Base-by-base conservation (phyloP, 345 rosid species). In the Populus nigra region DNA sequence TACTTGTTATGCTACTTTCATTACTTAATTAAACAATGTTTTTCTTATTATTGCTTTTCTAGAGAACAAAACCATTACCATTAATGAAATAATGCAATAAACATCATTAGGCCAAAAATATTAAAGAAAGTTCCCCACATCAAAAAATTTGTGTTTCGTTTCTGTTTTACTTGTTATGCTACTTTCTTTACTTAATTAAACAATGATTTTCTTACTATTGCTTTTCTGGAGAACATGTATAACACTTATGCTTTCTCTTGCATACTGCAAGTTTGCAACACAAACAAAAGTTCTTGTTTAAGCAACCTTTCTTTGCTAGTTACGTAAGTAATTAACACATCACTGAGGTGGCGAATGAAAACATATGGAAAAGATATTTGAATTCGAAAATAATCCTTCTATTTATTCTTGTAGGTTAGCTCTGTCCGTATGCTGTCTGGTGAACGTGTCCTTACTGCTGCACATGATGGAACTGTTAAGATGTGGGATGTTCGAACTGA, bases 401-500 rank as follows among this genome's bases (percentile, higher is more conserved):
- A 41, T 35, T 66, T 41, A 50, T 65, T 49, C 41, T 69, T 87
- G 83, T 84, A 94, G 98, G 94, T 93, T 78, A 91, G 92, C 82
- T 88, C 90, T 84, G 97, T 93, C 77, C 88, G 95, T 73, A 94
- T 94, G 98, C 85, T 94, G 74, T 93, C 98, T 23, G 98, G 97
- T 33, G 98, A 94, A 83, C 91, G 97, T 55, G 98, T 94, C 71
- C 98, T 94, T 75, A 90, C 96, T 61, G 89, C 98, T 81, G 85
- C 95, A 67, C 93, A 92, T 81, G 97, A 92, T 88, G 97, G 97
- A 82, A 92, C 96, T 39, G 93, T 96, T 69, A 96, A 92, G 88
- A 94, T 94, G 98, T 96, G 99, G 99, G 99, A 96, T 89, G 97
- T 96, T 78, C 86, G 99, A 84, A 92, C 97, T 43, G 99, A 94